These are phyloP conservation scores for Bothriochloa decipiens DNA, from an alignment of 176 grass and related monocot genomes.

Conservation along the genomic window DNA sequence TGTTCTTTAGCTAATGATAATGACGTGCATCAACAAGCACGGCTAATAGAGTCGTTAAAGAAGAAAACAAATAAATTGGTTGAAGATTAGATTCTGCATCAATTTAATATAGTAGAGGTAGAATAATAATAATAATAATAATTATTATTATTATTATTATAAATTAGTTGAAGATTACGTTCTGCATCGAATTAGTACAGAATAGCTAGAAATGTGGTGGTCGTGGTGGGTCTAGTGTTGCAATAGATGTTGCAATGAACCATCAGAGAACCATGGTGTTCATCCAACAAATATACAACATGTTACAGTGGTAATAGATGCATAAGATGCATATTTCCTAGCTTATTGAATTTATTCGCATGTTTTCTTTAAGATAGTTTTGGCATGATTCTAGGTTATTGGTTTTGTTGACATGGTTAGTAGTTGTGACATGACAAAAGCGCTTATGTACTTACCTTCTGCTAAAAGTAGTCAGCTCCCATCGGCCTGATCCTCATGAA, in stretches of 20 bases:
- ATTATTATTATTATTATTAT: too few relatives aligned
- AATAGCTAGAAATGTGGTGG: background rate
- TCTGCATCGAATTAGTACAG: background rate
- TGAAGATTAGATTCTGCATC: background rate
- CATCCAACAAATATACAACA: background rate
- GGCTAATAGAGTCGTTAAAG: background rate
- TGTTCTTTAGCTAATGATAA: constrained; percentile 21
- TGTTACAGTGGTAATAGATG: too few relatives aligned
- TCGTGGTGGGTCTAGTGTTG: too few relatives aligned
- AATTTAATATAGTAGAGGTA: background rate
- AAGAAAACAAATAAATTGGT: background rate
- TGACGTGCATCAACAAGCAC: constrained; percentile 6
- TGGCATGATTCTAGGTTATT: background rate
- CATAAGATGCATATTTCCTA: background rate
- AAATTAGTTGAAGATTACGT: background rate
- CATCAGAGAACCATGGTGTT: background rate
- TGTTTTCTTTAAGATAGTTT: background rate
- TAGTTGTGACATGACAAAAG: too few relatives aligned
- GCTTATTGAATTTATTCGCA: background rate
- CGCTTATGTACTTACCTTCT: background rate
- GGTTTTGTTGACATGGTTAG: background rate
- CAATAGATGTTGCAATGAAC: background rate
- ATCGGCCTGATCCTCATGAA: background rate
- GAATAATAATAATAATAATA: too few relatives aligned
- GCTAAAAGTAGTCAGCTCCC: background rate